phyloP scores from a whole-genome alignment of 371 early-diverging fungal species.

The Rhizomucor miehei region DNA sequence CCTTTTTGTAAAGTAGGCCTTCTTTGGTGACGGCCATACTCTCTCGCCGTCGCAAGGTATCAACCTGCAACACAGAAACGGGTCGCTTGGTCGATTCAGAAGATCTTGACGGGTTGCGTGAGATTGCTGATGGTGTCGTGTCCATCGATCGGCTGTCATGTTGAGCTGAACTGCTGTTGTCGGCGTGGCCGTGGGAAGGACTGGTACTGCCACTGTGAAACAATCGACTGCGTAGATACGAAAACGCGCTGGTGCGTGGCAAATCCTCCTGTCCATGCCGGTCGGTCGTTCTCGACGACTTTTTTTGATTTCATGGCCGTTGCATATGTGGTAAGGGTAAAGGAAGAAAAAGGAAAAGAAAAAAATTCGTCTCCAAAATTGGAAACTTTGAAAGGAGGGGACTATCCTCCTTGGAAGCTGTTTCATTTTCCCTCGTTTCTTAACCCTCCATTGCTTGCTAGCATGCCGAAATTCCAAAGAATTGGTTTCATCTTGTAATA shows the following conservation, averaged over 20 bases:
- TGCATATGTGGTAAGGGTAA: not conserved
- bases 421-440: too few relatives aligned
- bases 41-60: conserved; percentile 6
- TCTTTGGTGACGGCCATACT: conserved; percentile 49
- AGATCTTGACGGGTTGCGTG: not conserved
- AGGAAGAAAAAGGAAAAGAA: not conserved
- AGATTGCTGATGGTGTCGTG: not conserved
- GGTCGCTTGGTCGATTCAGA: too few relatives aligned
- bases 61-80: too few relatives aligned
- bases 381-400: conserved; percentile 7
- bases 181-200: not conserved
- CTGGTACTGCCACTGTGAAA: conserved; percentile 10
- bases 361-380: conserved; percentile 4
- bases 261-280: conserved; percentile 5
- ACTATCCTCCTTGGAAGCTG: too few relatives aligned
- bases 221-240: conserved; percentile 22
- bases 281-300: conserved; percentile 7
- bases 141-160: conserved; percentile 1
- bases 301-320: conserved; percentile 15
- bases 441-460: too few relatives aligned
- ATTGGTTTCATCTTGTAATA: too few relatives aligned
- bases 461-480: too few relatives aligned
- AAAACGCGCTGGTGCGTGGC: conserved; percentile 15
- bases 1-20: conserved; percentile 66
- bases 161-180: not conserved